Percentiles rank a stretch among this genome's conserved stretches.
Evolutionary conservation across 1,284 basidiomycete species (phyloP).

Genomic region (Sporisorium scitamineum): DNA sequence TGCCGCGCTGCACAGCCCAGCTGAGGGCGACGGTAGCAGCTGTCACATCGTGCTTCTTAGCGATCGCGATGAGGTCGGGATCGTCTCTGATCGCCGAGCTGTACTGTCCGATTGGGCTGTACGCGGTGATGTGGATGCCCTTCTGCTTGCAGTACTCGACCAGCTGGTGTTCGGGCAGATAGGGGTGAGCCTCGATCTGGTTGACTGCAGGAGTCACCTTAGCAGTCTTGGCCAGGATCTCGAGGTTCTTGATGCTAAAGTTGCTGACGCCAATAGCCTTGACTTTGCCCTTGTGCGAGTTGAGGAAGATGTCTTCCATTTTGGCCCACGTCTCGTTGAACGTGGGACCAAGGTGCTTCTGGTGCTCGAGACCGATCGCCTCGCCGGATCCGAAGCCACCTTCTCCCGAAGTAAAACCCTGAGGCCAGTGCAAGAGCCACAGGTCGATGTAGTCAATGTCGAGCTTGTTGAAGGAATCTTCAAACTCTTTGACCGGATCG

Average conservation of each 20-base stretch:
- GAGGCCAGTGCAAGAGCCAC: conserved; percentile 62
- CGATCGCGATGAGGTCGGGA: conserved; percentile 76
- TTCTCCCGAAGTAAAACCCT: conserved; percentile 18
- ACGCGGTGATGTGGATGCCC: conserved; percentile 81
- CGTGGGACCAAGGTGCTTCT: conserved; percentile 44
- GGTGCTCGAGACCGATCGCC: conserved; percentile 23
- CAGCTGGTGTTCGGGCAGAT: conserved; percentile 75
- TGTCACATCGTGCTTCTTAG: conserved; percentile 74
- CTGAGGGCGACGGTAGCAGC: conserved; percentile 76
- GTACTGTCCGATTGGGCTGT: conserved; percentile 84
- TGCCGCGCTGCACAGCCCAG: conserved; percentile 78
- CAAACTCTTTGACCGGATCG: conserved; percentile 72
- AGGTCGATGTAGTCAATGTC: conserved; percentile 77
- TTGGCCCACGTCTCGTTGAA: conserved; percentile 59
- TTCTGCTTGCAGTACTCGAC: conserved; percentile 77
- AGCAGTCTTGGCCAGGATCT: conserved; percentile 49
- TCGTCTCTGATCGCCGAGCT: conserved; percentile 81
- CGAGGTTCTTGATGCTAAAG: conserved; percentile 53
- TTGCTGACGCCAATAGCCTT: conserved; percentile 75
- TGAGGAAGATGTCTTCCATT: conserved; percentile 62
- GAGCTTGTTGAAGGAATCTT: conserved; percentile 79
- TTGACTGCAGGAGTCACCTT: conserved; percentile 60
- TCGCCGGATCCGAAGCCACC: conserved; percentile 13
- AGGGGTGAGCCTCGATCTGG: conserved; percentile 61
- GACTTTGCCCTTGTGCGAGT: conserved; percentile 59